Base-by-base conservation (phyloP, 2,329 filamentous ascomycete species). In the Cladosporium sp. region DNA sequence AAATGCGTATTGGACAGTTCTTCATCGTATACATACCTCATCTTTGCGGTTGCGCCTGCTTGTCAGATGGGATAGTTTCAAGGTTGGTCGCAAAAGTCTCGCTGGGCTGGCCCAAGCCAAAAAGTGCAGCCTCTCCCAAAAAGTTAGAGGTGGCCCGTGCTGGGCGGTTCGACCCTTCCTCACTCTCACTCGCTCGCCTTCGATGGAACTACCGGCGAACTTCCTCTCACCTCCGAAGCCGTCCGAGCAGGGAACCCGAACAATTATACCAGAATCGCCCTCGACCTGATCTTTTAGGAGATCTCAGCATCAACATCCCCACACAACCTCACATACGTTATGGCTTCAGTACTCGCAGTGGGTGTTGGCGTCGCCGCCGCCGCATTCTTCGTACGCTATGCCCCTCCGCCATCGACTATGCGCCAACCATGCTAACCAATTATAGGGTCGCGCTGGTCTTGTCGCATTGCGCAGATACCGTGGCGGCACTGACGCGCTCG, bases 371-470 rank as follows among this genome's bases (percentile, higher is more conserved):
- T 88, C 67, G 88, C 87, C 66, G 86, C 86, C 41, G 86, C 86
- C n/a, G 88, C 88, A 64, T 90, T 89, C 76, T 82, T 89, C 73
- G 87, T 89, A 81, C 65, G 81, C 71, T 89, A 81, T 64, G 81
- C 71, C 61, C 49, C 59, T 67, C 57, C 61, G 59, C 28, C 32
- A 59, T 52, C 55, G 21, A 51, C 57, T 30, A 52, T 44, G 54
- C 55, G 32, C 41, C 60, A 6, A 34, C 30, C 12, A 24, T 59
- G 65, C 57, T 65, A 59, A 67, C 52, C 34, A 18, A 4, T n/a
- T 62, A 49, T 74, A 97, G 93, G 94, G 95, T 71, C 92, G 95
- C 76, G 94, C 95, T 68, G 94, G 93, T 74, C 86, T 96, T 47
- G 91, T 98, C 74, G 95, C 95, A 72, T 87, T 93, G 79, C 89